A percentile compares a stretch with the other conserved stretches of the same genome.
phyloP scores from a whole-genome alignment of 2,329 filamentous ascomycete genomes.

The Fusarium gaditjirri region DNA sequence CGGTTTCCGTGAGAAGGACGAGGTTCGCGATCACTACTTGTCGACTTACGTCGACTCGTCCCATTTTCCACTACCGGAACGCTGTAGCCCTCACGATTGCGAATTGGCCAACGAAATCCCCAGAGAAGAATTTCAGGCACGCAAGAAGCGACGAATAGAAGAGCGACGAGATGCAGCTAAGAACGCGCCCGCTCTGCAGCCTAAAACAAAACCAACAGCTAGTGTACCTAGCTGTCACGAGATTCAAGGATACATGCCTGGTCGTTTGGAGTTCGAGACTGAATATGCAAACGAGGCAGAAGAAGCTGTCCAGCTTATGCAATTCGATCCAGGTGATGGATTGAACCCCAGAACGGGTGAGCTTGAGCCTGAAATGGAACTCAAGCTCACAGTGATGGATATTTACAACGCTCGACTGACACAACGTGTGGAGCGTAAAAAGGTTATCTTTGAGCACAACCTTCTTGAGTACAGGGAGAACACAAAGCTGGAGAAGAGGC shows the following conservation, averaged over 20 bases:
- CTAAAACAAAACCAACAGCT: slow-evolving; percentile 95
- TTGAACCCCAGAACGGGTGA: slow-evolving; percentile 85
- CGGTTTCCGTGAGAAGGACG: slow-evolving; percentile 92
- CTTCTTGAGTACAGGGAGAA: slow-evolving; percentile 95
- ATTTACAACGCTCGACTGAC: slow-evolving; percentile 96
- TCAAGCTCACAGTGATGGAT: slow-evolving; percentile 98
- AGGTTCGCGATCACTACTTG: slow-evolving; percentile 94
- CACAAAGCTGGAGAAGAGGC: slow-evolving; percentile 88
- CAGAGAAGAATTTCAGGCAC: slow-evolving; percentile 90
- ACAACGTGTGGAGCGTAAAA: slow-evolving; percentile 91
- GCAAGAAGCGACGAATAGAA: slow-evolving; percentile 94
- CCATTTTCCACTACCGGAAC: slow-evolving; percentile 85
- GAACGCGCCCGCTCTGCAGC: slow-evolving; percentile 81
- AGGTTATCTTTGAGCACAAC: slow-evolving; percentile 95
- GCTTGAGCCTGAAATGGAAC: slow-evolving; percentile 93
- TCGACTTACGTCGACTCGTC: slow-evolving; percentile 86
- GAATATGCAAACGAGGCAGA: slow-evolving; percentile 98
- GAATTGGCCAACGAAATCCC: slow-evolving; percentile 82
- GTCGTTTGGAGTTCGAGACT: slow-evolving; percentile 95
- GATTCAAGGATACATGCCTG: slow-evolving; percentile 98
- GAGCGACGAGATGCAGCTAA: slow-evolving; percentile 88
- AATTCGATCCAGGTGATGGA: slow-evolving; percentile 96
- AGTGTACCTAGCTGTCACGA: slow-evolving; percentile 97
- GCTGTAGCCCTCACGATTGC: slow-evolving; percentile 84
- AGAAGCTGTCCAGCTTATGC: slow-evolving; percentile 97